Evolutionary conservation across 2,329 filamentous ascomycete species (phyloP), one percentile per base, ranked within the genome.

Genomic region (Phialemoniopsis sp.): DNA sequence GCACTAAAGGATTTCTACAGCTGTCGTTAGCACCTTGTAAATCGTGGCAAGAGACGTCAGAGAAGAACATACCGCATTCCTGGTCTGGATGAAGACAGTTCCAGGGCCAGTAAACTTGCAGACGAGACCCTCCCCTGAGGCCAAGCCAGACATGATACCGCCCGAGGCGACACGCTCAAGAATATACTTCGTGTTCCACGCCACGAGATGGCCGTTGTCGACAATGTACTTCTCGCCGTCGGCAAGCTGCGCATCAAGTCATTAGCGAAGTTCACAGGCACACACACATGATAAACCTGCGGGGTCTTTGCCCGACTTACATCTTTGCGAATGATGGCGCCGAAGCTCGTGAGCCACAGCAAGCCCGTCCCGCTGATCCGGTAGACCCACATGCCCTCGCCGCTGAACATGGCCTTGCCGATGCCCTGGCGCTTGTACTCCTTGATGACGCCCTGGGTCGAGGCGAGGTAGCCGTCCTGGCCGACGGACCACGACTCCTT

Each of bases 101-200:
- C 93, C 93, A 0, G 93, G 93, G 0, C 87, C 90, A 0, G 84
- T 89, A 50, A 97, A 97, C 58, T 89, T 95, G 70, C 93, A 98
- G 4, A 95, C 90, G 29, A 97, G 68, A 0, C 93, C 93, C 64
- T 98, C 93, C 0, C 77, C 85, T 0, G 88, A 83, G 19, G 82
- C 80, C 16, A 95, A 62, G 9, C 84, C 82, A n/a, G 87, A 91
- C n/a, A 98, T 85, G 46, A 98, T 82, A 29, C 93, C 93, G 3
- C 93, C 93, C 4, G 87, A 93, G 0, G 91, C 83, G 4, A 94
- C 85, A 13, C 93, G 82, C 66, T 96, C 89, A 46, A 98, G 80
- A 5, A 87, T 76, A 55, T 97, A 98, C 56, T 95, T 89, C 56
- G 87, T 90, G 59, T 96, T 96, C 93, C 93, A 98, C 0, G 93